Base-by-base conservation (phyloP, 192 early-diverging fungal species). In the Rhizophagus sp. region DNA sequence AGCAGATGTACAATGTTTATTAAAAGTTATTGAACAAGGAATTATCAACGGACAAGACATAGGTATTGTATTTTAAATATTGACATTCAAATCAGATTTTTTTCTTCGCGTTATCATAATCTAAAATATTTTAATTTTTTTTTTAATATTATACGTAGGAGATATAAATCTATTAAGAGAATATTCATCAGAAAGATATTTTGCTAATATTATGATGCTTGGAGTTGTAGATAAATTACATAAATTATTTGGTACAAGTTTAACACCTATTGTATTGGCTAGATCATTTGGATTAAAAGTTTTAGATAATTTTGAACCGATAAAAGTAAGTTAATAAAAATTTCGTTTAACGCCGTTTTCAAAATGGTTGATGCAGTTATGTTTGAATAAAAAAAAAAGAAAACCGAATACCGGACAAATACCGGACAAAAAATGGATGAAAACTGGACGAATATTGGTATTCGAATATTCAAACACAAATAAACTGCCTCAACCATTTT, bases 141-240 rank as follows among this genome's bases (percentile, higher is more conserved):
- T 65, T 65, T 6, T 44, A 15, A 39, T 41, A 44, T 33, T 11
- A 4, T 36, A 62, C 33, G 3, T 77, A 88, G 88, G 94, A 33
- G 84, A 90, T 50, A 83, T 91, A 52, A 89, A 95, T 74, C 89
- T 91, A n/a, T 87, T 99, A 47, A 82, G 89, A 41, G 81, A 89
- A 12, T 99, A 99, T 83, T 89, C 93, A n/a, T 85, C 87, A 13
- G 90, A 93, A 73, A 89, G 97, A n/a, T 98, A 95, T 79, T 68
- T 89, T 17, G 89, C 90, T 7, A 97, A 95, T 81, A 81, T 96
- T 47, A 92, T 90, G 19, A 97, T 97, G 96, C 84, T 97, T 76
- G 89, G 92, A 11, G 90, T 92, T 4, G 88, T 94, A 8, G 96
- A 99, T 84, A 91, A 92, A 80, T 79, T 97, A 22, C 93, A 94